Evolutionary conservation across 768 basidiomycete species (phyloP).

Genomic region (Trametes coccinea): DNA sequence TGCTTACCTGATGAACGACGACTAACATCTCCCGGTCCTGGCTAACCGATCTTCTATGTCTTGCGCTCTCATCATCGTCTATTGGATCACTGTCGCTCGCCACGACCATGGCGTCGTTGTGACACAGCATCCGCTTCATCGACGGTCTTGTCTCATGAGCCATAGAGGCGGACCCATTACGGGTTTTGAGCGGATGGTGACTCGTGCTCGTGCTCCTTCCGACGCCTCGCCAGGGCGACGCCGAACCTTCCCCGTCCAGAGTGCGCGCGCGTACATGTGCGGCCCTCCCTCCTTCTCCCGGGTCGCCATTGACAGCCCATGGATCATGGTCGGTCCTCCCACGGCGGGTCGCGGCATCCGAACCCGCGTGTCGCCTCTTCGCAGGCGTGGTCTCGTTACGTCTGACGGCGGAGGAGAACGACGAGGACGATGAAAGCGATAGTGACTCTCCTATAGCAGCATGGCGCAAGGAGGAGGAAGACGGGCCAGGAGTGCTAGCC

Average conservation of each 20-base stretch:
- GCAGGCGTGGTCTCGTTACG: conserved; percentile 24
- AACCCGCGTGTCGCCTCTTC: conserved; percentile 31
- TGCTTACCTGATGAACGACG: conserved; percentile 56
- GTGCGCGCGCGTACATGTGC: conserved; percentile 29
- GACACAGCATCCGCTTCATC: conserved; percentile 28
- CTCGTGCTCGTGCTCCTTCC: conserved; percentile 14
- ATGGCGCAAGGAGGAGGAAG: conserved; percentile 12
- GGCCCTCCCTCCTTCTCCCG: background rate
- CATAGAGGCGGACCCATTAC: conserved; percentile 3
- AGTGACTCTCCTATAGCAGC: background rate
- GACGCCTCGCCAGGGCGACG: background rate
- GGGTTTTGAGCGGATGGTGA: conserved; percentile 24
- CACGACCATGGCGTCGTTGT: background rate
- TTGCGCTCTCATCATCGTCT: background rate
- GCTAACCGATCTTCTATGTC: background rate
- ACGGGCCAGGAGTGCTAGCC: background rate
- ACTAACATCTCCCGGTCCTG: conserved; percentile 49
- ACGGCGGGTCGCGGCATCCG: conserved; percentile 27
- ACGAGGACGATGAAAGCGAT: conserved; percentile 8
- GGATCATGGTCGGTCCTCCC: conserved; percentile 28
- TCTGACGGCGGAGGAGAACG: conserved; percentile 29
- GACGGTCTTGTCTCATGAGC: conserved; percentile 23
- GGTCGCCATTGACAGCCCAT: background rate
- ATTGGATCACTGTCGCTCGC: background rate
- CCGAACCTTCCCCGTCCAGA: conserved; percentile 20